Percentiles rank a stretch among this genome's conserved stretches.
Conservation (phyloP, 176 grass and related monocot genomes). For the Oryza meridionalis region DNA sequence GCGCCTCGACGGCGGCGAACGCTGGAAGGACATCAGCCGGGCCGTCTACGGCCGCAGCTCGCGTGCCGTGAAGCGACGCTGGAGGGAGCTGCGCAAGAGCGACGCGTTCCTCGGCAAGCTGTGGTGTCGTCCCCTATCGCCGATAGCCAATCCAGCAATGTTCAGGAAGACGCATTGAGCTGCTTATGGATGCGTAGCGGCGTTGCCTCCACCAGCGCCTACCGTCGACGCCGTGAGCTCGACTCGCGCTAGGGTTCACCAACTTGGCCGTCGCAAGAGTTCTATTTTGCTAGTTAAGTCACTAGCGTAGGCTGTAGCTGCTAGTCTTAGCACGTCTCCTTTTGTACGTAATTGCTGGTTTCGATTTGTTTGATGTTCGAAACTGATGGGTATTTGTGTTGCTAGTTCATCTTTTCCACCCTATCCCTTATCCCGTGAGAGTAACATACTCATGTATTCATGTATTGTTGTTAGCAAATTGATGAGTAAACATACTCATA, state of each 20-base stretch:
- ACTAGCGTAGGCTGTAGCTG: too few species aligned
- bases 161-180: too few species aligned
- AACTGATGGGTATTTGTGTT: background rate
- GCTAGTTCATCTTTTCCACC: too few species aligned
- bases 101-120: background rate
- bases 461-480: background rate
- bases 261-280: too few species aligned
- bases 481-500: background rate
- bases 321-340: too few species aligned
- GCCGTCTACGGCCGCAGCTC: background rate
- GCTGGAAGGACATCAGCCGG: background rate
- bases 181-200: too few species aligned
- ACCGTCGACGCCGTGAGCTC: too few species aligned
- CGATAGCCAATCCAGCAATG: background rate
- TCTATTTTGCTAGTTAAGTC: too few species aligned
- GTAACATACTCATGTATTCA: too few species aligned
- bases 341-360: background rate
- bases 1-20: background rate
- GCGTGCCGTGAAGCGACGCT: background rate
- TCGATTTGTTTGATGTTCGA: background rate
- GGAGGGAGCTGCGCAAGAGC: background rate
- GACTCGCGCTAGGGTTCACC: too few species aligned
- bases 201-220: too few species aligned
- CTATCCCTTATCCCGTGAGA: too few species aligned
- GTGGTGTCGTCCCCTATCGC: background rate